Evolutionary conservation across 768 basidiomycete genomes (phyloP).

Genomic region (Collybiopsis confluens): DNA sequence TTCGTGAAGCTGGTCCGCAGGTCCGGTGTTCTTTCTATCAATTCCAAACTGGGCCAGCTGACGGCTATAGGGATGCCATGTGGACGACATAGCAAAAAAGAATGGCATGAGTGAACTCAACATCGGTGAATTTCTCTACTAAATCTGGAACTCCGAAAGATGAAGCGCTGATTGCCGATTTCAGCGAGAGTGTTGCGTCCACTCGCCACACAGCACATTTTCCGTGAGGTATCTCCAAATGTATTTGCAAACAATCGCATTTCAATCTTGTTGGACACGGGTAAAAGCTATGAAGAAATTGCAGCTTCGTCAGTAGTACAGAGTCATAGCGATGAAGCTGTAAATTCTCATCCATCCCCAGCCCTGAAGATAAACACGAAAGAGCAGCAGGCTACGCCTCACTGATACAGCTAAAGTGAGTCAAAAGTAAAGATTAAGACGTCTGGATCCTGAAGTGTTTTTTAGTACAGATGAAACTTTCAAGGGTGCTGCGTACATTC

Average conservation of each 20-base stretch:
- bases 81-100: constrained; percentile 23
- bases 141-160: neutral
- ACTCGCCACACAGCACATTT: constrained; percentile 24
- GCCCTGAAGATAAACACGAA: constrained; percentile 17
- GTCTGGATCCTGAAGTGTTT: neutral
- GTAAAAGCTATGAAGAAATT: constrained; percentile 6
- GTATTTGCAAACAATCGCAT: constrained; percentile 24
- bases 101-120: constrained; percentile 18
- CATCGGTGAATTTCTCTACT: constrained; percentile 15
- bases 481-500: constrained; percentile 16
- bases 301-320: neutral
- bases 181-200: constrained; percentile 22
- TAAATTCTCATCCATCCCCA: neutral
- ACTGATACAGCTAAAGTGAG: constrained; percentile 4
- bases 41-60: neutral
- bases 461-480: constrained; percentile 15
- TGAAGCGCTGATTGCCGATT: neutral
- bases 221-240: constrained; percentile 24
- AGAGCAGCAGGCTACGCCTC: constrained; percentile 18
- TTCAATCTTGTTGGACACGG: constrained; percentile 14
- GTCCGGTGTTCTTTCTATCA: constrained; percentile 8
- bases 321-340: neutral
- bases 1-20: constrained; percentile 24
- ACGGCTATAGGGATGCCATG: constrained; percentile 21
- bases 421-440: neutral